phyloP scores from a whole-genome alignment of 306 rosid genomes.

The Fragaria vesca region DNA sequence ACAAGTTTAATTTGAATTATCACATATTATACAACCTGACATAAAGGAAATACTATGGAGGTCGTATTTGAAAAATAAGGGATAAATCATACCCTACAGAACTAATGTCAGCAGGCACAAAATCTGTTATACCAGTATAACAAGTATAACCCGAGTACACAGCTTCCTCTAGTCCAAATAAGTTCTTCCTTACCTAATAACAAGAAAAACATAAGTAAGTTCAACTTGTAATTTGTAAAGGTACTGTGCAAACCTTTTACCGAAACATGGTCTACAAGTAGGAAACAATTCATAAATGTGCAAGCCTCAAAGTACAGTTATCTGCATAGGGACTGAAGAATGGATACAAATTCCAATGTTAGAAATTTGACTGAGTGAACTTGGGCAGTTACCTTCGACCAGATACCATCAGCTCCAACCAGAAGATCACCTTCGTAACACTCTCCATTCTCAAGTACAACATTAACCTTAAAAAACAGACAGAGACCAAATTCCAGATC shows the following conservation, averaged over 20 bases:
- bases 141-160: slow-evolving; percentile 90
- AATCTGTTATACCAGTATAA: slow-evolving; percentile 94
- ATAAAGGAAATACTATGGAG: background rate
- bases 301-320: background rate
- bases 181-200: slow-evolving; percentile 66
- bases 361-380: background rate
- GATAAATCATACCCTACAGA: slow-evolving; percentile 73
- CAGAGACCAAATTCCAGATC: slow-evolving; percentile 13
- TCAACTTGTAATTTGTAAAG: background rate
- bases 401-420: slow-evolving; percentile 96
- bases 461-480: slow-evolving; percentile 59
- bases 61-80: slow-evolving; percentile 6
- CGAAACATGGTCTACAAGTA: background rate
- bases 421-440: slow-evolving; percentile 82
- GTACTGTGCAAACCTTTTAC: background rate
- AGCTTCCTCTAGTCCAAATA: slow-evolving; percentile 70
- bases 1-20: slow-evolving; percentile 34
- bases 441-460: slow-evolving; percentile 75
- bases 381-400: slow-evolving; percentile 73
- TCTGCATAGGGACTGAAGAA: background rate
- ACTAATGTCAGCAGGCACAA: slow-evolving; percentile 87
- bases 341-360: background rate
- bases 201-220: slow-evolving; percentile 3
- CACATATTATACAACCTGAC: slow-evolving; percentile 14
- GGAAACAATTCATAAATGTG: background rate